Evolutionary conservation across 176 grass and related monocot species (phyloP), one percentile per base, ranked within the genome.

Genomic region (Phragmites australis): DNA sequence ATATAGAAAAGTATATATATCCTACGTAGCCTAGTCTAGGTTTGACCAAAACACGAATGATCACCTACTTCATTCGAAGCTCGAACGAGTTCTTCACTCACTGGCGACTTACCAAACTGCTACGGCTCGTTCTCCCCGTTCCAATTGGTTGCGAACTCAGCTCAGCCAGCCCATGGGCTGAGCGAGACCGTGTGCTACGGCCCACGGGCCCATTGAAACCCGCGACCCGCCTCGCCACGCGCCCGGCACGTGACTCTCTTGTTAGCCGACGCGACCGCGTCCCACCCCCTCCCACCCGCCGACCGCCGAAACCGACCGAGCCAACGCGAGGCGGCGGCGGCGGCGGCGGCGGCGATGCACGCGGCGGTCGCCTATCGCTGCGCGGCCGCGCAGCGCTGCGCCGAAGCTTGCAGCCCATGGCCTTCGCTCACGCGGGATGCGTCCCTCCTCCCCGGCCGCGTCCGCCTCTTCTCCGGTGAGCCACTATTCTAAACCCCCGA

Each of bases 261-360:
- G 65, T 81, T 42, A 69, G 22, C 63, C 63, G 74, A 3, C 14
- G 21, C 72, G 29, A 25, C 41, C 60, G 29, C 67, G 5, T 71
- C 27, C 10, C 46, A 12, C 22, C 23, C 7, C 32, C 25, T 30
- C 9, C 74, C 18, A 4, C 12, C 43, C 27, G 57, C 26, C 57
- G 56, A 61, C n/a, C 26, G 11, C 57, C 12, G 48, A 7, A 6
- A 18, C 14, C 48, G 3, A 16, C n/a, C 27, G 1, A 12, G 1
- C 58, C 58, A 19, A 13, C 42, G 11, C 51, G 22, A 66, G 41
- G 27, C 27, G 47, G n/a, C n/a, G 41, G 39, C 75, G 12, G 19
- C 21, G 61, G 37, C 39, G 26, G 1, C 22, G 39, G 16, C 56
- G 70, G 77, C 62, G 43, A 87, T 87, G 85, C 79, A 77, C 65